These are phyloP conservation scores for Talaromyces borbonicus DNA, from an alignment of 495 filamentous ascomycete genomes.

Conservation along the genomic window DNA sequence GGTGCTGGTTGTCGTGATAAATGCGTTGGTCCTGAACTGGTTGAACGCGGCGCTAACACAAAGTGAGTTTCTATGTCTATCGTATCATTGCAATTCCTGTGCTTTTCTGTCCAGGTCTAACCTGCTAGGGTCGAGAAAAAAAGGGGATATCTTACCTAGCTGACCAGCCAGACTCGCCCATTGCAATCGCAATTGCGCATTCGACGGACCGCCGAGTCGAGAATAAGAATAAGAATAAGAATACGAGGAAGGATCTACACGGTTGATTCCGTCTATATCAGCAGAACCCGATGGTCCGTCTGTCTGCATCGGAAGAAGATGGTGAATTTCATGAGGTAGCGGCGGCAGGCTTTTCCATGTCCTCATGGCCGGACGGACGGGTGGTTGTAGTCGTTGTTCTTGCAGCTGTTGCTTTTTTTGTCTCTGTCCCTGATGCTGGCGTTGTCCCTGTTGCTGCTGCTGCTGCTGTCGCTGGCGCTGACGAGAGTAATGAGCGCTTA, in stretches of 20 bases:
- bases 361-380: too few relatives aligned
- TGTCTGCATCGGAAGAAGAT: neutral
- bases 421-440: neutral
- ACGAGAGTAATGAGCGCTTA: neutral
- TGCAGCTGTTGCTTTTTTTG: neutral
- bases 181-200: constrained; percentile 1
- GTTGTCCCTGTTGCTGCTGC: neutral
- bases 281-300: neutral
- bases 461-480: neutral
- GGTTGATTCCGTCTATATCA: neutral
- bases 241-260: too few relatives aligned
- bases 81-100: too few relatives aligned
- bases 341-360: constrained; percentile 5
- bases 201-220: neutral
- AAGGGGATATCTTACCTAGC: neutral
- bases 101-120: too few relatives aligned
- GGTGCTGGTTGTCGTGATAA: neutral
- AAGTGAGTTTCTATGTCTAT: too few relatives aligned
- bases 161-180: constrained; percentile 5
- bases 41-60: too few relatives aligned
- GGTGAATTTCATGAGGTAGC: constrained; percentile 2
- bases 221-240: too few relatives aligned
- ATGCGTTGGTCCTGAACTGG: too few relatives aligned
- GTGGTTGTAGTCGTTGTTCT: too few relatives aligned
- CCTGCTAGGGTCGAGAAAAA: too few relatives aligned